Conservation (phyloP, 2,329 filamentous ascomycete genomes). For the Colletotrichum spinosum region DNA sequence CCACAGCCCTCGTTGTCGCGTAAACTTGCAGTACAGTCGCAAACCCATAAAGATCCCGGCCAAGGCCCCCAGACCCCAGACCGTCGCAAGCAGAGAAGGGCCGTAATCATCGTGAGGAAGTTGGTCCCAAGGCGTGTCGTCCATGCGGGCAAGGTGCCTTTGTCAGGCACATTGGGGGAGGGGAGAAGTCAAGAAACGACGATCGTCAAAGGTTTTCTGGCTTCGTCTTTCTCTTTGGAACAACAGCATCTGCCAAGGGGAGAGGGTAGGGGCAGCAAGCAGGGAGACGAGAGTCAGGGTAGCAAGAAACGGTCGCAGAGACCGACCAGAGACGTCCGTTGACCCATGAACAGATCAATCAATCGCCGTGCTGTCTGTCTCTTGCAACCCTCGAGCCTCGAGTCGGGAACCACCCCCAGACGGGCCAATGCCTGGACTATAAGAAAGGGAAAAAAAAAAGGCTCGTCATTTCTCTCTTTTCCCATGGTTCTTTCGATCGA, state of each 20-base stretch:
- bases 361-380: too few relatives aligned
- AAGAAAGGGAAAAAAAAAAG: constrained; percentile 23
- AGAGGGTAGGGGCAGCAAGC: too few relatives aligned
- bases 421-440: constrained; percentile 25
- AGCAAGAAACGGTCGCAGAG: constrained; percentile 18
- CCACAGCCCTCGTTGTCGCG: constrained; percentile 34
- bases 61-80: constrained; percentile 30
- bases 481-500: too few relatives aligned
- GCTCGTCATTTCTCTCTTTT: background rate
- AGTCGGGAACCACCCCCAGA: background rate
- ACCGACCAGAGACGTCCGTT: constrained; percentile 16
- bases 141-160: constrained; percentile 11
- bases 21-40: constrained; percentile 40
- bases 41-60: constrained; percentile 37
- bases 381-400: too few relatives aligned
- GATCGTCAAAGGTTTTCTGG: background rate
- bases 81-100: constrained; percentile 21
- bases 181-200: background rate
- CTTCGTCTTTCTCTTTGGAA: background rate
- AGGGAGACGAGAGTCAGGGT: constrained; percentile 10
- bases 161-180: background rate
- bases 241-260: background rate
- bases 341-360: background rate
- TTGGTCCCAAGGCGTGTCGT: constrained; percentile 22
- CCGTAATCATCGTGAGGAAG: constrained; percentile 36